Base-by-base conservation (phyloP, 179 eudicot genomes). In the Nepenthes alata region DNA sequence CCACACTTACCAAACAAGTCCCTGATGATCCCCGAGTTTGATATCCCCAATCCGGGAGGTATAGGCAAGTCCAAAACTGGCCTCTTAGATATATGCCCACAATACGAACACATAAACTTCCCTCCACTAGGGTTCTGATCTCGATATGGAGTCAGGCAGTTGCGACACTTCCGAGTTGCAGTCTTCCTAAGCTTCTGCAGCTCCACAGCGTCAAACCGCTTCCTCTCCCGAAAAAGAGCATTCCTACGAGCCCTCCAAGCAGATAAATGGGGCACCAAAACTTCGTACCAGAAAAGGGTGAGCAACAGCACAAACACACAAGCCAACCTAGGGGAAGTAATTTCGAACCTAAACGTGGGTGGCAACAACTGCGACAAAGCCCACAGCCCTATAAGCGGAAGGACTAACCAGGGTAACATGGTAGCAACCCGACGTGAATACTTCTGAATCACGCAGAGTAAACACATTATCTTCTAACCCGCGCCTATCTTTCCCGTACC, bases 371-470 rank as follows among this genome's bases (percentile, higher is more conserved):
- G 98, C 0, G 98, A 91, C 58, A 91, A 67, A 45, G 89, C 95
- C 98, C 98, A 91, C 35, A 91, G 75, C 65, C 86, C 95, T 68
- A 91, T 91, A 68, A 91, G 85, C 59, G 98, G 98, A 56, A 91
- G 81, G 37, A 91, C 98, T 73, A 91, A 72, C 98, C 98, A 91
- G 64, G 98, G 98, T 75, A 91, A 83, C 96, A 91, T 89, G 71
- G 98, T 91, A 71, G 98, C 98, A 77, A 89, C 82, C 77, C 86
- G 80, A 66, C 98, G 87, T 69, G 98, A 89, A 96, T 96, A 91
- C 88, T 85, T 89, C 81, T 89, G 96, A 78, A 91, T 86, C 77
- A 83, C 95, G 61, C 98, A 91, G 73, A 91, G 87, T 86, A 89
- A 84, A 83, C 98, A 91, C 98, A 91, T 91, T 91, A 86, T 89